Evolutionary conservation across 805 yeast species (phyloP), one percentile per base, ranked within the genome.

Genomic region (Metschnikowia aberdeeniae): DNA sequence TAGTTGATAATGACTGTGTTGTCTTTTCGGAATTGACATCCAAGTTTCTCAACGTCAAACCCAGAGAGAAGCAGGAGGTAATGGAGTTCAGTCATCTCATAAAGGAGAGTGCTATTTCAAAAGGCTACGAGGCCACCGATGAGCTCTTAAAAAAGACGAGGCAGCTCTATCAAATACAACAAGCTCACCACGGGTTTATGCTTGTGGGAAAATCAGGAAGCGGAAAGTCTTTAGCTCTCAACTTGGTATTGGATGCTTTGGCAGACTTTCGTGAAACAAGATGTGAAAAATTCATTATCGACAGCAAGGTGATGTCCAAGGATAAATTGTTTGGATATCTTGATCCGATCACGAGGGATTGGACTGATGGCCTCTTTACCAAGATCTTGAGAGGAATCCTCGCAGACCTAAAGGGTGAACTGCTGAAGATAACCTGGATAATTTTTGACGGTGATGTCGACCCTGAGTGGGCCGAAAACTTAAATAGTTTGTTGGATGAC

Each of bases 361-460:
- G 97, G 97, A 77, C 76, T 1, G 98, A 92, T 64, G 98, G 98
- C 5, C 58, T 90, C 8, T 75, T 90, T 42, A 86, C 96, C 0
- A 62, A 78, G 8, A 73, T 84, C 6, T 56, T 92, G 35, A 68
- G 98, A 50, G 71, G 68, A 42, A 73, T 84, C 0, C 62, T 62
- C 3, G 76, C 73, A 3, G 82, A 82, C 49, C 52, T 76, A 12
- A 67, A 85, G 36, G 89, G 88, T 1, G 90, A 85, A 49, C 53
- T 60, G 7, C 51, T 66, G 2, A 80, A 76, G 47, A 62, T 72
- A 3, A 73, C 81, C 12, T 89, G 96, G 93, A 75, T 92, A 47
- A 75, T 90, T 0, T 86, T 92, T 58, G 97, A 92, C 63, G 95
- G 97, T 33, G 96, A 89, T 55, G 78, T 92, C 30, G 97, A 92